Conservation (phyloP, 2,329 filamentous ascomycete species). For the Aspergillus cejpii region DNA sequence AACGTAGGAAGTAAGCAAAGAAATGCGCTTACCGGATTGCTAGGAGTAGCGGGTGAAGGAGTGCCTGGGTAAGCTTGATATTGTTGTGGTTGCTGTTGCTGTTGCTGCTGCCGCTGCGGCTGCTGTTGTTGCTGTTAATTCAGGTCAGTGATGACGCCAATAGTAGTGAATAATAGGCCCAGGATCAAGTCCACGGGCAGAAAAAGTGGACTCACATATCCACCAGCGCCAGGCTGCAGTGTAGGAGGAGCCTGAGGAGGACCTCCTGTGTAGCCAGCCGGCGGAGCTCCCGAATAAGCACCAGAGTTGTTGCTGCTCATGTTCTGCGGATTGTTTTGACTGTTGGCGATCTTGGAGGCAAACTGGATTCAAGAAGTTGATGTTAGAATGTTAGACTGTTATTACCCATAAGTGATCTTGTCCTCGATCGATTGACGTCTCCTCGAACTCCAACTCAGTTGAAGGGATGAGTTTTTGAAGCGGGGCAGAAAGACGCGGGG, state of each 20-base stretch:
- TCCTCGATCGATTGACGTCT: not conserved
- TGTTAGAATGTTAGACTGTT: too few relatives aligned
- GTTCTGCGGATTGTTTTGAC: conserved; percentile 23
- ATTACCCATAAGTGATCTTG: not conserved
- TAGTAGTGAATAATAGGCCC: too few relatives aligned
- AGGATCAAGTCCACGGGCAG: too few relatives aligned
- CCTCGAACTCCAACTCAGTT: not conserved
- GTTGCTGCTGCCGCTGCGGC: conserved; percentile 4
- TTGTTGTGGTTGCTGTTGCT: conserved; percentile 35
- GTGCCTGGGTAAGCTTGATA: conserved; percentile 53
- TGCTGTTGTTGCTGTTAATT: not conserved
- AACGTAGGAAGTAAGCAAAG: conserved; percentile 9
- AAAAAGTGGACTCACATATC: conserved; percentile 47
- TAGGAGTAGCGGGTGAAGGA: conserved; percentile 24
- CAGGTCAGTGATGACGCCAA: conserved; percentile 20
- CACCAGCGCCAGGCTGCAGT: conserved; percentile 35
- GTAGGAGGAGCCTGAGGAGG: conserved; percentile 31
- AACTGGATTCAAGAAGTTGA: conserved; percentile 24
- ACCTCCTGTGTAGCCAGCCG: conserved; percentile 34
- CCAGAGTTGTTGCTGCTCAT: conserved; percentile 20
- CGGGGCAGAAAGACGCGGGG: not conserved
- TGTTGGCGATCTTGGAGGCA: conserved; percentile 37
- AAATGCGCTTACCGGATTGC: conserved; percentile 32
- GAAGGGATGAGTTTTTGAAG: not conserved
- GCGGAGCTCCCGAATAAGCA: conserved; percentile 31